Base-by-base conservation (phyloP, 2,329 filamentous ascomycete genomes). In the Fusarium redolens region DNA sequence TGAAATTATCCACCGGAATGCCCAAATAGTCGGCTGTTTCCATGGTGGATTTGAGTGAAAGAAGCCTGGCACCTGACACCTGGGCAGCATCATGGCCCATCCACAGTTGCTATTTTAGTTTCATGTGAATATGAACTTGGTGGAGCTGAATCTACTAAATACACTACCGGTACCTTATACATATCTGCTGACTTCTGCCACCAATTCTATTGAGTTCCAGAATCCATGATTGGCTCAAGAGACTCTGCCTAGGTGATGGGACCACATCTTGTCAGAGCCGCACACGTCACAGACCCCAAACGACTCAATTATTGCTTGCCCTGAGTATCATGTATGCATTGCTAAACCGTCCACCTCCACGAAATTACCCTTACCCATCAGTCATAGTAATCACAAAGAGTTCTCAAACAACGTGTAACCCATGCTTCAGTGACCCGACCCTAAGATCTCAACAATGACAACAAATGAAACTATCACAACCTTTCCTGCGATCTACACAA, bases 1-100 rank as follows among this genome's bases (percentile, higher is more conserved):
- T 71, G 37, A 35, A 20, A 56, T 25, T 48, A 43, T 65, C 43
- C 51, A 64, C 62, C 41, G 48, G 20, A 41, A 54, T 35, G 35
- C 50, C 50, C 28, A 20, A 38, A 60, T 31, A 40, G 22, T 38
- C 37, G 37, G 22, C 43, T 45, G 47, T 54, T 68, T 59, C 51
- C 18, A 52, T 52, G 30, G 38, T 60, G 52, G 45, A 48, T 37
- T 51, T 37, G 25, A 28, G 22, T 54, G 22, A 28, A 38, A n/a
- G 14, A 54, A 40, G 33, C 50, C 33, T 28, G 18, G 35, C 58
- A 51, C 47, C 28, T 56, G 55, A 57, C 41, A 62, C 17, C 52
- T 48, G 48, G 63, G 40, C 66, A 65, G 65, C 65, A 69, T 69
- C 65, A 60, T 69, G 52, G 17, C 52, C 48, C 54, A 43, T 65